Base-by-base conservation (phyloP, 306 rosid species). In the Abrus precatorius region DNA sequence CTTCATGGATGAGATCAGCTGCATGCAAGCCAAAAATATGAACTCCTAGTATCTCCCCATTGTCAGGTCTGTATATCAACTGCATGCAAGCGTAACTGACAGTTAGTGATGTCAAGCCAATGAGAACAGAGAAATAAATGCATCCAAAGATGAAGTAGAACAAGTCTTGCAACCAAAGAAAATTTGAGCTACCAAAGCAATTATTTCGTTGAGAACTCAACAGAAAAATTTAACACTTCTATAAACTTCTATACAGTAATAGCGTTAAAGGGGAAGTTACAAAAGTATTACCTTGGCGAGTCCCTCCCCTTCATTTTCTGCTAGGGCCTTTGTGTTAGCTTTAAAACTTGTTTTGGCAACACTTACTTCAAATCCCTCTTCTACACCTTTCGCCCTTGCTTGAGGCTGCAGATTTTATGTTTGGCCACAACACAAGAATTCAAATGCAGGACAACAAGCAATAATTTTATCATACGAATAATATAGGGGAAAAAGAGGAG, bases 1-100 rank as follows among this genome's bases (percentile, higher is more conserved):
- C 99, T 91, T 95, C 99, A 9, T 95, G 99, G 69, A 95, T 95
- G 74, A 95, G 99, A 86, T 95, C 99, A 29, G 99, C 99, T n/a
- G 99, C 99, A 67, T 95, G 99, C 90, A 95, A 84, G 81, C 99
- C 99, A 57, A 95, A 93, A 75, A 95, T 95, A 72, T 95, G 99
- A 67, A 93, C 99, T 49, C 99, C 99, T 32, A 95, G 91, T 50
- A 95, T 95, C 89, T 93, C 99, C 54, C 99, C 99, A 27, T 85
- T 91, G 87, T 95, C 99, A n/a, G 99, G 97, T 82, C 98, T 87
- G 90, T 95, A 95, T 84, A 95, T 95, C 87, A 95, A 73, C 99
- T 95, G 96, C 82, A 80, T 56, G 76, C 80, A 78, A 84, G 50
- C 57, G 82, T 41, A 65, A 53, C 80, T 29, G 50, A 69, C 76